Evolutionary conservation across 306 rosid genomes (phyloP).

Genomic region (Rosa multiflora): DNA sequence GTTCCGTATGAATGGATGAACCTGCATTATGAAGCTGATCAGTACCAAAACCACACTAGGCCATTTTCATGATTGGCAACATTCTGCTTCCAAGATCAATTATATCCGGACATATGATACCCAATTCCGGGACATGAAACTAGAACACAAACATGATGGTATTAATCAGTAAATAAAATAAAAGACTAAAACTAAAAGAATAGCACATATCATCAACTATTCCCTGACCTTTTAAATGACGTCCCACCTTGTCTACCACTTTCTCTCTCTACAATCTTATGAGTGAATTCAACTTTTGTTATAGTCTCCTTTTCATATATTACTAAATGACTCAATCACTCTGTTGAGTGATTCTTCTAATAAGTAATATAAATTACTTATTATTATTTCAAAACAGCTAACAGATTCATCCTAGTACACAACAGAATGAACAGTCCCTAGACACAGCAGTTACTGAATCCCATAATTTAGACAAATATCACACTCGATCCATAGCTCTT

Average conservation of each 20-base stretch:
- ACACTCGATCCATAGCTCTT: not conserved
- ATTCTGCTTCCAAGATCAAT: conserved; percentile 16
- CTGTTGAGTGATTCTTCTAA: not conserved
- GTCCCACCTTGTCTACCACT: not conserved
- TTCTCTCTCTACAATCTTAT: not conserved
- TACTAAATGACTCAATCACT: not conserved
- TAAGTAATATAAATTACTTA: not conserved
- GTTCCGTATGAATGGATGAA: conserved; percentile 87
- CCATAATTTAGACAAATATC: not conserved
- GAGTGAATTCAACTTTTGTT: not conserved
- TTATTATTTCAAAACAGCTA: not conserved
- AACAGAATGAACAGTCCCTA: not conserved
- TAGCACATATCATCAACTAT: not conserved
- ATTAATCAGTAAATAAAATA: not conserved
- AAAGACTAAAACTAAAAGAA: not conserved
- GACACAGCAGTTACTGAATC: not conserved
- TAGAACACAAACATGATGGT: not conserved
- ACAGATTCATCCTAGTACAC: not conserved
- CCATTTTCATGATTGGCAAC: conserved; percentile 9
- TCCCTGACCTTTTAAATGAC: not conserved
- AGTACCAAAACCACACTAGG: conserved; percentile 34
- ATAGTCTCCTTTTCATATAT: not conserved
- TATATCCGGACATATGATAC: not conserved
- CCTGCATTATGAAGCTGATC: conserved; percentile 73
- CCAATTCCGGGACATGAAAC: not conserved